Evolutionary conservation across 1,284 basidiomycete genomes (phyloP).

Genomic region (Ustanciosporium gigantosporum): DNA sequence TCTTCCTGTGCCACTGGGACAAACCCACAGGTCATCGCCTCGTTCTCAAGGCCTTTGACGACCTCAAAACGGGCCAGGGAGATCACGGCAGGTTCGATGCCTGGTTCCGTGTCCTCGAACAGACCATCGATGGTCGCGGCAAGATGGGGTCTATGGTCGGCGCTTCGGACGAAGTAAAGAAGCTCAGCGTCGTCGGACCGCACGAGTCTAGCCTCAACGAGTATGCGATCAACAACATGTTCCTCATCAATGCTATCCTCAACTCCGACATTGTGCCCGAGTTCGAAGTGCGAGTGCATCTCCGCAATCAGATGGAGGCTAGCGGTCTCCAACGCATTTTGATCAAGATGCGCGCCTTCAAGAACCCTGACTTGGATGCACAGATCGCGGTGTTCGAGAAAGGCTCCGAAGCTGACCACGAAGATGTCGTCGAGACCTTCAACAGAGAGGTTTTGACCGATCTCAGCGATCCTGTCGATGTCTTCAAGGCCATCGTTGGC

Average conservation of each 20-base stretch:
- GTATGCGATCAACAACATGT: slow-evolving; percentile 51
- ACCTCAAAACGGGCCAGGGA: slow-evolving; percentile 44
- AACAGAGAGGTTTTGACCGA: slow-evolving; percentile 77
- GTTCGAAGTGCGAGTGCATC: slow-evolving; percentile 78
- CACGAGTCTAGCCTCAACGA: slow-evolving; percentile 80
- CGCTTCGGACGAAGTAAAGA: slow-evolving; percentile 83
- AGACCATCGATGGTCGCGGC: slow-evolving; percentile 78
- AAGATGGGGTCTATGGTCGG: slow-evolving; percentile 95
- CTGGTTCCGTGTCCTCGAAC: slow-evolving; percentile 86
- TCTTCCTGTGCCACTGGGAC: slow-evolving; percentile 65
- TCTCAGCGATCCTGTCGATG: slow-evolving; percentile 79
- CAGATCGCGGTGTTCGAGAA: slow-evolving; percentile 73
- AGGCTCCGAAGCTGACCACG: slow-evolving; percentile 77
- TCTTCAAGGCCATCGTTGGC: slow-evolving; percentile 78
- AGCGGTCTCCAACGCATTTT: slow-evolving; percentile 79
- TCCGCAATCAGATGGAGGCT: slow-evolving; percentile 84
- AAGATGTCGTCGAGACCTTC: slow-evolving; percentile 74
- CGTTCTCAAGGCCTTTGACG: slow-evolving; percentile 64
- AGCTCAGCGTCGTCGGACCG: slow-evolving; percentile 62
- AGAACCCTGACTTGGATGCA: slow-evolving; percentile 69
- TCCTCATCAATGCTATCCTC: slow-evolving; percentile 52
- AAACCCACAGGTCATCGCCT: slow-evolving; percentile 63
- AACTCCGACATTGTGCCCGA: slow-evolving; percentile 55
- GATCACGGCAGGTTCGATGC: slow-evolving; percentile 71
- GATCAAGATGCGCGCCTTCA: slow-evolving; percentile 72